Evolutionary conservation across 2,329 filamentous ascomycete genomes (phyloP), one percentile per base, ranked within the genome.

Genomic region (Cytospora schulzeri): DNA sequence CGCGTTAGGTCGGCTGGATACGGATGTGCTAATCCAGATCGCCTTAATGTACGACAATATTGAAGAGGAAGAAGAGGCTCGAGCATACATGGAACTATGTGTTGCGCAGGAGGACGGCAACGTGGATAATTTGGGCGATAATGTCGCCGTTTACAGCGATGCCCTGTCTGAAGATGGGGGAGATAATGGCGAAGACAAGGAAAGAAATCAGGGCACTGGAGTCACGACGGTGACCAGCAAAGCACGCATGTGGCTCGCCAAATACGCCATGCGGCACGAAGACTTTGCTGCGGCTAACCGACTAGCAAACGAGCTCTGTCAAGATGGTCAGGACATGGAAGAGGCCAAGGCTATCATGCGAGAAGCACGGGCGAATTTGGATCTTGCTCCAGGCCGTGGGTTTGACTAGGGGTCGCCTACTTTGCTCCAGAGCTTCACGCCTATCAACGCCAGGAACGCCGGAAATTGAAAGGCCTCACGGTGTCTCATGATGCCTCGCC

Each of bases 311-410:
- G 95, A 99, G 77, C 80, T 99, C 54, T 97, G 93, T 74, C 92
- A 97, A 76, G 95, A 99, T 76, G 95, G 95, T 0, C 89, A 96
- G 29, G 95, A 98, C 76, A 92, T 98, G 2, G 95, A 99, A 75
- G 95, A 99, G 76, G 95, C 95, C 31, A 98, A 98, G 78, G 92
- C 93, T 4, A 80, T 98, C 70, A 91, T 97, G 67, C 85, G 92
- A 67, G 94, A 98, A 76, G 89, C 96, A 15, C 85, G 93, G 70
- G 90, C 90, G 5, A 85, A 91, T 69, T 84, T 93, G 76, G 90
- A 92, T 57, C 77, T 71, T 57, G 61, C 66, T 31, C 55, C 59
- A 5, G 54, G 54, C 17, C 33, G 52, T 28, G 15, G 69, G 63
- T 9, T 73, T 50, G 60, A 55, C 52, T 67, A 67, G 64, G 48